A percentile compares a stretch with the other conserved stretches of the same genome.
These are phyloP conservation scores for Guyanaporus albipodus DNA, from an alignment of 768 basidiomycete species.

Conservation along the genomic window DNA sequence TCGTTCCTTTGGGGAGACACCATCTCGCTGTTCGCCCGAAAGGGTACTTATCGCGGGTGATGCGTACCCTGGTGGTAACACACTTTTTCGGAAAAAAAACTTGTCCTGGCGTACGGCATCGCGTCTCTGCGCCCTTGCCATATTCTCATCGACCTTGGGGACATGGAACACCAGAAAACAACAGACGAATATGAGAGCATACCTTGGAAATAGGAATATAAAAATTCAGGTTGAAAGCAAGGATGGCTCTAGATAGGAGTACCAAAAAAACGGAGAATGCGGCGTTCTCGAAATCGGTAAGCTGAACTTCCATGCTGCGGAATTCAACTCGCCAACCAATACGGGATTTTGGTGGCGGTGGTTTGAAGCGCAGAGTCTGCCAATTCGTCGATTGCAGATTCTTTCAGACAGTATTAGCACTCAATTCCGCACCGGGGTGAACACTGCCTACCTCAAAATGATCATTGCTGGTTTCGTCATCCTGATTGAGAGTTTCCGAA, in stretches of 20 bases:
- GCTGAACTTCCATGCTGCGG: conserved; percentile 97
- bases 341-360: conserved; percentile 85
- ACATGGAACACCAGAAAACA: background rate
- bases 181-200: background rate
- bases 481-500: conserved; percentile 89
- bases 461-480: conserved; percentile 82
- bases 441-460: conserved; percentile 80
- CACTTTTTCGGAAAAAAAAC: conserved; percentile 88
- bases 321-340: conserved; percentile 99
- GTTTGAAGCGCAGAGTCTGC: conserved; percentile 99
- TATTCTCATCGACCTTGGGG: conserved; percentile 91
- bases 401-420: conserved; percentile 35
- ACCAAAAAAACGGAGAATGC: conserved; percentile 95
- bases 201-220: conserved; percentile 98
- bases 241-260: conserved; percentile 88
- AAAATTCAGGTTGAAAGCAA: conserved; percentile 87
- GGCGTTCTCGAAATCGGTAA: conserved; percentile 99
- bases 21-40: conserved; percentile 35
- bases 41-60: conserved; percentile 38
- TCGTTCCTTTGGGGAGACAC: conserved; percentile 51
- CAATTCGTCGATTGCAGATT: conserved; percentile 99
- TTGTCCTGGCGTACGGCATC: conserved; percentile 69
- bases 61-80: conserved; percentile 56
- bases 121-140: conserved; percentile 82
- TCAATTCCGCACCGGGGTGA: background rate